Percentiles rank a stretch among this genome's conserved stretches.
These are phyloP conservation scores for Anisogramma anomala DNA, from an alignment of 2,329 filamentous ascomycete genomes.

Conservation along the genomic window DNA sequence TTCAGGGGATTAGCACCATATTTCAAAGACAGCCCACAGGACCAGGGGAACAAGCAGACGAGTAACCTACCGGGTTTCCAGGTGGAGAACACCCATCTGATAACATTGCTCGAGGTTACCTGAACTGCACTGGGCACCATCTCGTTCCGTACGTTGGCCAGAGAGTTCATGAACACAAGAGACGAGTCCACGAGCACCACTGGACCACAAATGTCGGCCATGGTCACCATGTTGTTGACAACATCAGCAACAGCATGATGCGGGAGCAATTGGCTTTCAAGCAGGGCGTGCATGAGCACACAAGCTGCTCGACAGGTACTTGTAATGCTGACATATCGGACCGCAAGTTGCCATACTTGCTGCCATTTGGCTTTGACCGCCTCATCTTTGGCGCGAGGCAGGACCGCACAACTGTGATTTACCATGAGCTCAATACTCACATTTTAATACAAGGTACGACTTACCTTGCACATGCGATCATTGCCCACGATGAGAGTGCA, in stretches of 20 bases:
- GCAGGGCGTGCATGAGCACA: slow-evolving; percentile 56
- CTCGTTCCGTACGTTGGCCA: slow-evolving; percentile 55
- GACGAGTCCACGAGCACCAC: slow-evolving; percentile 69
- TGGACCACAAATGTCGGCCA: slow-evolving; percentile 73
- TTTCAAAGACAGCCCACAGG: slow-evolving; percentile 12
- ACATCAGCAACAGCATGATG: slow-evolving; percentile 58
- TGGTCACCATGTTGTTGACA: slow-evolving; percentile 59
- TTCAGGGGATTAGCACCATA: slow-evolving; percentile 20
- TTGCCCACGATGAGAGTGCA: slow-evolving; percentile 63
- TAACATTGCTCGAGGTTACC: slow-evolving; percentile 56
- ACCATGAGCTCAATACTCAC: neutral
- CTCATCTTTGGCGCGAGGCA: slow-evolving; percentile 28
- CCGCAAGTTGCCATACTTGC: slow-evolving; percentile 63
- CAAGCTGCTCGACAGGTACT: slow-evolving; percentile 67
- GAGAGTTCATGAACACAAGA: slow-evolving; percentile 56
- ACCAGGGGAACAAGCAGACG: too few species aligned
- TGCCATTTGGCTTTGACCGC: slow-evolving; percentile 47
- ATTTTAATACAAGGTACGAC: slow-evolving; percentile 18
- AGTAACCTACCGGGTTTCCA: slow-evolving; percentile 76
- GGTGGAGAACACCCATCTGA: slow-evolving; percentile 69
- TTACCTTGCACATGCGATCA: slow-evolving; percentile 71
- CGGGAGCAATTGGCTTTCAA: slow-evolving; percentile 54
- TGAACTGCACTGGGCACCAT: slow-evolving; percentile 58
- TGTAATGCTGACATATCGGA: slow-evolving; percentile 57
- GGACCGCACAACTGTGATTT: slow-evolving; percentile 32